These are phyloP conservation scores for Cystobasidium slooffiae DNA, from an alignment of 1,284 basidiomycete genomes.

Conservation along the genomic window DNA sequence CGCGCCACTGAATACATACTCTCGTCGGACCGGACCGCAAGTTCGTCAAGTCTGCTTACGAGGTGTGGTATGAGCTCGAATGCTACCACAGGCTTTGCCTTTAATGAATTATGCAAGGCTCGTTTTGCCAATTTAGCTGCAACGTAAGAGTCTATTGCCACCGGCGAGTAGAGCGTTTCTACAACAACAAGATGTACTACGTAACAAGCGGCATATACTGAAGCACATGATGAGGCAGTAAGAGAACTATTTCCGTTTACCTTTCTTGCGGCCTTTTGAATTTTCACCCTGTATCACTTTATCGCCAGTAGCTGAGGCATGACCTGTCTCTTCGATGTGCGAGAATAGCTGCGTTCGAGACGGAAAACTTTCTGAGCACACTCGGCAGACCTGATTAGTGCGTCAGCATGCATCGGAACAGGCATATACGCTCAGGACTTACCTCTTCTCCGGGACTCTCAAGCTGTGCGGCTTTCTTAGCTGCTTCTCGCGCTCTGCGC, in stretches of 20 bases:
- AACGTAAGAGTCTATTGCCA: too few species aligned
- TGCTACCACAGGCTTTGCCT: too few species aligned
- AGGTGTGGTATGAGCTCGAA: too few species aligned
- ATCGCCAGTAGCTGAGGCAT: slow-evolving; percentile 65
- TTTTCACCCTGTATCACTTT: background rate
- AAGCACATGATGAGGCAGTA: background rate
- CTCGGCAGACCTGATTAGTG: slow-evolving; percentile 66
- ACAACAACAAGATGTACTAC: slow-evolving; percentile 6
- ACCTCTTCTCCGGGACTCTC: slow-evolving; percentile 43
- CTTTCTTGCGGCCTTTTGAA: slow-evolving; percentile 42
- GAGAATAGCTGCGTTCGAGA: slow-evolving; percentile 79
- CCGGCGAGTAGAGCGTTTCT: background rate
- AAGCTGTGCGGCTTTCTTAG: slow-evolving; percentile 66
- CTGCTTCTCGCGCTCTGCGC: slow-evolving; percentile 74
- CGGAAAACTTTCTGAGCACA: slow-evolving; percentile 68
- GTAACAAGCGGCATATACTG: background rate
- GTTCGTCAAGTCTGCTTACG: too few species aligned
- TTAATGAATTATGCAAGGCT: too few species aligned
- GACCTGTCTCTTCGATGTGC: slow-evolving; percentile 74
- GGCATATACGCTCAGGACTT: slow-evolving; percentile 18
- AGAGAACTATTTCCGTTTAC: slow-evolving; percentile 43
- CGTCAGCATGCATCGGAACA: background rate
- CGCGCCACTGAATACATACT: too few species aligned
- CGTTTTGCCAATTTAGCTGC: too few species aligned
- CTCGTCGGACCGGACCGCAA: too few species aligned